These are phyloP conservation scores for Penicillium flavigenum DNA, from an alignment of 495 filamentous ascomycete species.

Conservation along the genomic window DNA sequence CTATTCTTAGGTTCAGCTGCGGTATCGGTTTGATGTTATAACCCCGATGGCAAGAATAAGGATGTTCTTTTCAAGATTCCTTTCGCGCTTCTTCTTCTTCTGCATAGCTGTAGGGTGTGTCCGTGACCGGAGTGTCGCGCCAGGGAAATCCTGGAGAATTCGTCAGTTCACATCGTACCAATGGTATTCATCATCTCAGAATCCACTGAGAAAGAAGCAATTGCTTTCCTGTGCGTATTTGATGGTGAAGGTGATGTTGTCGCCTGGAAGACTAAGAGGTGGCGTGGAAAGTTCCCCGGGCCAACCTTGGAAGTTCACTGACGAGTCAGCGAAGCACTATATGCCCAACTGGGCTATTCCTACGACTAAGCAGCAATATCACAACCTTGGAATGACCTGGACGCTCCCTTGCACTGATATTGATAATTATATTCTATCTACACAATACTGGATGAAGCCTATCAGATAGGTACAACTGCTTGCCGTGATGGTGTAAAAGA, in stretches of 20 bases:
- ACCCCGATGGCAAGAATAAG: slow-evolving; percentile 1
- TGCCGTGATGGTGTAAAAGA: neutral
- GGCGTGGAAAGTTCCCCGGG: neutral
- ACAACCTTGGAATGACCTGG: neutral
- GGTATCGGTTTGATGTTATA: slow-evolving; percentile 10
- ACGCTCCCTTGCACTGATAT: neutral
- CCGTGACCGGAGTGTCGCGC: neutral
- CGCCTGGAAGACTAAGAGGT: neutral
- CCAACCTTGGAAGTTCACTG: neutral
- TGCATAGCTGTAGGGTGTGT: neutral
- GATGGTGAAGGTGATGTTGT: neutral
- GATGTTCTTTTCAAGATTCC: slow-evolving; percentile 10
- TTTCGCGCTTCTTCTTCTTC: neutral
- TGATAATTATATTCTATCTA: neutral
- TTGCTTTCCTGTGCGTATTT: neutral
- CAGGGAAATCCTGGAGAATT: neutral
- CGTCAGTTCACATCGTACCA: neutral
- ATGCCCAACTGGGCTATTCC: neutral
- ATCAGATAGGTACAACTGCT: neutral
- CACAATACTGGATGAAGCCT: neutral
- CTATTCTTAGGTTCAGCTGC: slow-evolving; percentile 4
- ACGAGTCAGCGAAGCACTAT: neutral
- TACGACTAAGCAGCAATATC: neutral
- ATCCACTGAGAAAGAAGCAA: neutral
- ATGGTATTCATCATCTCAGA: neutral